Base-by-base conservation (phyloP, 305 asterid genomes). In the Plantago lanceolata region DNA sequence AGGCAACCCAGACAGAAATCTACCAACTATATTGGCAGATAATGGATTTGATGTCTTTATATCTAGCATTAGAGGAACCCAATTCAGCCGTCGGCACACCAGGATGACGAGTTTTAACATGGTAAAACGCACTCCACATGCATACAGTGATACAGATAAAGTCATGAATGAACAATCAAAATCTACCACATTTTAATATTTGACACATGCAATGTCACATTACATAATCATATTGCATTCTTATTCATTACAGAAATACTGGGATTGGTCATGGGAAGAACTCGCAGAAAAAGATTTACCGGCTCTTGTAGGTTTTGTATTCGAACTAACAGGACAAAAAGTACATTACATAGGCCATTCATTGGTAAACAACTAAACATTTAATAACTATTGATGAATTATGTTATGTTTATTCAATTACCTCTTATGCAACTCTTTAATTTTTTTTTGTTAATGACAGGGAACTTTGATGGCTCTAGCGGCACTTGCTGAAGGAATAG, bases 221-320 rank as follows among this genome's bases (percentile, higher is more conserved):
- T 33, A 40, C 11, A 12, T 40, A 40, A 40, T 40, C 11, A 40
- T 40, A 40, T 37, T 7, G 12, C 13, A 37, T 9, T 37, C 14
- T 9, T 40, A 40, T 4, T 40, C 20, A 4, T 17, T 33, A 29
- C 73, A 86, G 96, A 66, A 64, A 14, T 85, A 73, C 53, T 91
- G 96, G 97, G 50, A 91, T 16, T 91, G 96, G 96, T 81, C 94
- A 50, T 88, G 97, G 97, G 96, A 91, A 64, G 96, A 91, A 18
- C 66, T 91, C 35, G 94, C 79, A 19, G 59, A 9, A 28, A 81
- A 86, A 35, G 97, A 91, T 68, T 66, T 91, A 15, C 85, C 94
- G 2, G 75, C 90, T 11, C 58, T 81, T 0, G 44, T 86, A 56
- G 76, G 78, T 19, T 68, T 83, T 19, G 67, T 86, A 5, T 74